Evolutionary conservation across 345 rosid species (phyloP).

Genomic region (Anacardium occidentale): DNA sequence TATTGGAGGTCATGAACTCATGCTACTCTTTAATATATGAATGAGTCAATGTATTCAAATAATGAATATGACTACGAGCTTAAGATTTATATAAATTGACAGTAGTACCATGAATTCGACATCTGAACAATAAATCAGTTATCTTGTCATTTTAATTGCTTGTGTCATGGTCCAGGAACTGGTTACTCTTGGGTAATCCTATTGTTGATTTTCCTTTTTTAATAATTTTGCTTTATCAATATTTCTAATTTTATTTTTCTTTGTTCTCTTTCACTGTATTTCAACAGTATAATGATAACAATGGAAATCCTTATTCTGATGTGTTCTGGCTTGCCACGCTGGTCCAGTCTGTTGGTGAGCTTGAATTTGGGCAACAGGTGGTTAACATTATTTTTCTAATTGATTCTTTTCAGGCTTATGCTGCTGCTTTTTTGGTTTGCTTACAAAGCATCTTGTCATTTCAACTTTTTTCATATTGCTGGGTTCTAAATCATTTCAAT

Average conservation of each 20-base stretch:
- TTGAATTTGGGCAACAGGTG: constrained; percentile 93
- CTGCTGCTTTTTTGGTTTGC: constrained; percentile 4
- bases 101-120: neutral
- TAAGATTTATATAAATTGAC: neutral
- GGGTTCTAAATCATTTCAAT: too few relatives aligned
- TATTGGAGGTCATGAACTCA: neutral
- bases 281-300: constrained; percentile 88
- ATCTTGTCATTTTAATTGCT: neutral
- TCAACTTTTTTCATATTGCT: too few relatives aligned
- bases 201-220: neutral
- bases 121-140: neutral
- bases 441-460: neutral
- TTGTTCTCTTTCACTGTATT: constrained; percentile 22
- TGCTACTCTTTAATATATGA: neutral
- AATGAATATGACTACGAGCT: neutral
- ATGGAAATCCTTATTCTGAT: constrained; percentile 89
- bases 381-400: neutral
- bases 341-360: constrained; percentile 86
- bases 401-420: constrained; percentile 22
- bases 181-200: too few relatives aligned
- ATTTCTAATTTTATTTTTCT: constrained; percentile 1
- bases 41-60: too few relatives aligned
- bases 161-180: neutral
- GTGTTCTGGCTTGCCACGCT: constrained; percentile 95
- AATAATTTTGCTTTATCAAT: neutral